Conservation (phyloP, 225 moss, liverwort and hornwort genomes). For the Antitrichia curtipendula region DNA sequence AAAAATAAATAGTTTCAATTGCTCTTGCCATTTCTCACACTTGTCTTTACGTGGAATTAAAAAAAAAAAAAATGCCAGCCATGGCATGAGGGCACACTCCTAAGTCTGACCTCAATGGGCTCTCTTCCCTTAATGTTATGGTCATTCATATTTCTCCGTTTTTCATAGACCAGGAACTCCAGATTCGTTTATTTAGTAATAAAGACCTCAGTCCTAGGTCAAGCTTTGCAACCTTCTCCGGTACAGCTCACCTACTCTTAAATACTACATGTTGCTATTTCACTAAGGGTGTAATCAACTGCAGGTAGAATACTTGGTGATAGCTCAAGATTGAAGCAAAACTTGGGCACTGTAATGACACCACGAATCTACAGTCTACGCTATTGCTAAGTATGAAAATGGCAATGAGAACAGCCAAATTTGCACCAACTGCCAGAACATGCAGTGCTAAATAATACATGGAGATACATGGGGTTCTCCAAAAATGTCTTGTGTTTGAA, state of each 20-base stretch:
- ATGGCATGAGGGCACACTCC: too few relatives aligned
- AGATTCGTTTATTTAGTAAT: neutral
- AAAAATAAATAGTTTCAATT: too few relatives aligned
- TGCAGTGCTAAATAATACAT: neutral
- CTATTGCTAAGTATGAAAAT: neutral
- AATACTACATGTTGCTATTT: neutral
- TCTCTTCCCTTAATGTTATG: too few relatives aligned
- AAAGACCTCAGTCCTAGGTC: neutral
- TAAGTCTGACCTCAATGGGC: too few relatives aligned
- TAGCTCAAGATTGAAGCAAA: neutral
- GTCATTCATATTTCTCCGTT: neutral
- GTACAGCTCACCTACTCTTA: neutral
- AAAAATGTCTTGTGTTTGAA: neutral
- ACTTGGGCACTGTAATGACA: neutral
- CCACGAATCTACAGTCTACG: neutral
- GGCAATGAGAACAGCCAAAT: neutral
- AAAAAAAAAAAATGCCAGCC: too few relatives aligned
- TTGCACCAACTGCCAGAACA: neutral
- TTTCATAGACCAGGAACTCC: neutral
- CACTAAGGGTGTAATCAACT: neutral
- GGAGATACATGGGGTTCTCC: neutral
- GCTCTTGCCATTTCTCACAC: too few relatives aligned
- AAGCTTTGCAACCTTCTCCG: neutral
- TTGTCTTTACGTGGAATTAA: too few relatives aligned
- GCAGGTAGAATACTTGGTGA: neutral